Evolutionary conservation across 164 flowering plant genomes (phyloP), one percentile per base, ranked within the genome.

Genomic region (Taxillus chinensis): DNA sequence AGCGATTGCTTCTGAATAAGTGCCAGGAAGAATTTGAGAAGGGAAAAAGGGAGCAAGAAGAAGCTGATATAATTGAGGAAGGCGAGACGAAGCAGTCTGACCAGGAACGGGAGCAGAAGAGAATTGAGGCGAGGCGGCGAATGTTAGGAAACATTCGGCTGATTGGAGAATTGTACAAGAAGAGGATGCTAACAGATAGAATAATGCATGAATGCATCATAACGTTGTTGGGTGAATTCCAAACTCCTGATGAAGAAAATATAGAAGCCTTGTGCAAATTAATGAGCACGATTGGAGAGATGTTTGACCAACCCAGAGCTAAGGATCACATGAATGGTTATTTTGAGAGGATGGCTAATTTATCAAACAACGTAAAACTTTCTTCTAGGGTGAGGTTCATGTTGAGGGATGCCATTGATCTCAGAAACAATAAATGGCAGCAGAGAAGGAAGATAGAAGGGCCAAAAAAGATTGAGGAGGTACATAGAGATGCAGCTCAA

Each of bases 221-320:
- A 50, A 85, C 82, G 64, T 65, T 89, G 71, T 72, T 87, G 67
- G 87, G 89, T 64, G 77, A 80, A 65, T 39, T 74, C 71, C 78
- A 82, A 68, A 79, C 70, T 70, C 92, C 86, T 16, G 92, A 88
- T 42, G 98, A 90, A 68, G 98, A 93, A 68, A 86, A 90, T 70
- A 48, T 89, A 61, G 98, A 93, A 77, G 85, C 97, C 45, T 71
- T 90, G 69, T 93, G 99, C 79, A 93, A 87, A 73, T 73, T 93
- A 64, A 86, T 93, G 96, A 90, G 97, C 72, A 93, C 99, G 37
- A 93, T 90, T 45, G 99, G 99, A 3, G 95, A 86, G 74, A 87
- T 87, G 81, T 89, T 90, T 62, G 97, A 93, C 64, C 96, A 86
- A 61, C 74, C 84, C 11, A 85, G 70, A 73, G 96, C 95, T 15